phyloP scores from a whole-genome alignment of 257 asterid species.

The Nicotiana paniculata region DNA sequence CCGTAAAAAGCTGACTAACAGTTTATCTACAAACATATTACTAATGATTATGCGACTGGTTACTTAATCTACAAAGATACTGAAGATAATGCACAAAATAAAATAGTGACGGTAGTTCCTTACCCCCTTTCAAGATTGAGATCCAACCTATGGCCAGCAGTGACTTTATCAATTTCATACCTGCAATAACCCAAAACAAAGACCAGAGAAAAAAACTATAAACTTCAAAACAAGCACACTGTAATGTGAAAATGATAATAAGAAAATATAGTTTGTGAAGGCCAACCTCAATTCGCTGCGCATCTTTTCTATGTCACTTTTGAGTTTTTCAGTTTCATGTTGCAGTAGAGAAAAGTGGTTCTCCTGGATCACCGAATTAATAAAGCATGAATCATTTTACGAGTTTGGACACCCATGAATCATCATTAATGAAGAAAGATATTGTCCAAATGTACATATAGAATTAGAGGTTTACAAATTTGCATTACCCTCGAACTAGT shows the following conservation, averaged over 20 bases:
- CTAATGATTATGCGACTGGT: background rate
- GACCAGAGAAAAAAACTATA: background rate
- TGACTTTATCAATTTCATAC: constrained; percentile 89
- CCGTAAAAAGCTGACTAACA: background rate
- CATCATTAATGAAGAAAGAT: background rate
- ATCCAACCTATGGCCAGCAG: constrained; percentile 95
- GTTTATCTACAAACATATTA: background rate
- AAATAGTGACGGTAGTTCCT: constrained; percentile 7
- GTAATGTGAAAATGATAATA: background rate
- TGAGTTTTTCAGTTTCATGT: constrained; percentile 81
- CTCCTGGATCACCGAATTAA: constrained; percentile 49
- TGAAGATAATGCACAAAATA: constrained; percentile 5
- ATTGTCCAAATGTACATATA: background rate
- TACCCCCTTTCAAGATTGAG: constrained; percentile 92
- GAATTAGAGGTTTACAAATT: background rate
- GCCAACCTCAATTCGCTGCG: constrained; percentile 79
- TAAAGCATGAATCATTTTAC: constrained; percentile 10
- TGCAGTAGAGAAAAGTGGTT: constrained; percentile 82
- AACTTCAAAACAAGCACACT: constrained; percentile 7
- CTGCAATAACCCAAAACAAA: constrained; percentile 33
- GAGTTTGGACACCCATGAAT: background rate
- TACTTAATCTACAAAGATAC: background rate
- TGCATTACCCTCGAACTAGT: background rate
- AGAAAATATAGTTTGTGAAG: background rate
- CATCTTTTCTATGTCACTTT: constrained; percentile 80